Base-by-base conservation (phyloP, 2,329 filamentous ascomycete genomes). In the Fusarium gaditjirri region DNA sequence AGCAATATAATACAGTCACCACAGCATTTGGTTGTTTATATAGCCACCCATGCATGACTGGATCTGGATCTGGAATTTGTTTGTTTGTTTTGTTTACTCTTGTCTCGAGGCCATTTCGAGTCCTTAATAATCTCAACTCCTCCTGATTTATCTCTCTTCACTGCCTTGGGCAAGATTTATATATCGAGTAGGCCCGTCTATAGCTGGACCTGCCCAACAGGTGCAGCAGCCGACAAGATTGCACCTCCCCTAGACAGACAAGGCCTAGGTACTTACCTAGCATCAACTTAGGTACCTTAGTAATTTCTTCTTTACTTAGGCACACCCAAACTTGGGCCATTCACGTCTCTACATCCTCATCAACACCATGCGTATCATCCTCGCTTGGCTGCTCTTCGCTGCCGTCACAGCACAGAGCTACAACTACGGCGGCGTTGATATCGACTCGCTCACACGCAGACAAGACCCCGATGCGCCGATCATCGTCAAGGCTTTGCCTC, bases 371-470 rank as follows among this genome's bases (percentile, higher is more conserved):
- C 68, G 47, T n/a, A 21, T 31, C 11, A 39, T 68, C 36, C 11
- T 71, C 49, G 38, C 65, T 33, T 54, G 52, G 57, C n/a, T 52
- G 57, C 55, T 66, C 73, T 31, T 70, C 9, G 43, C 68, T 13
- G 58, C 35, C 19, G 17, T 54, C 11, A 71, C 76, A 14, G 75
- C 76, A n/a, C 75, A 79, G 27, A 57, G 78, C 29, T 89, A 89
- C 71, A 78, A 89, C 72, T 89, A 88, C 74, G 87, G 86, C n/a
- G 81, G 86, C n/a, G 81, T 84, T 57, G 83, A 86, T 68, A 77
- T 83, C 25, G 76, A 80, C 33, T 77, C 74, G 14, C 75, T 85
- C 29, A 77, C 81, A 35, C 85, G 83, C 65, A 83, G 86, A 43
- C 81, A 85, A 50, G 78, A 80, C 65, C 36, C 73, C 50, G 41